These are phyloP conservation scores for Amesomyces nigricolor DNA, from an alignment of 2,329 filamentous ascomycete species.

Conservation along the genomic window DNA sequence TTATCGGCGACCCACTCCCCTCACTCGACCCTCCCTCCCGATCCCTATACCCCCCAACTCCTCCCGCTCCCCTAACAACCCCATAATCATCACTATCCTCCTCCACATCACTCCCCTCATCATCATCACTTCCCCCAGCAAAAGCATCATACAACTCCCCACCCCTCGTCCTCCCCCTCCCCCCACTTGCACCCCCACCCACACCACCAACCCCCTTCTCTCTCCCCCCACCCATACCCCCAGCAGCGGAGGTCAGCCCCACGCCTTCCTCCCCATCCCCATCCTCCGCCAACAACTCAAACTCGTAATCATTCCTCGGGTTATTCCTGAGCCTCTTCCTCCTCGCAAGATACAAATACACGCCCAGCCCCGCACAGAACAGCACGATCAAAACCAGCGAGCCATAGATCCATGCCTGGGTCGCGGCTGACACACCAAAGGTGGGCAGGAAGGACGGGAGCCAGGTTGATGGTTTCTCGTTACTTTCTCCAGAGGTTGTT, in stretches of 20 bases:
- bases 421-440: slow-evolving; percentile 80
- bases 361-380: slow-evolving; percentile 76
- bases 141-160: slow-evolving; percentile 97
- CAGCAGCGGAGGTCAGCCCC: slow-evolving; percentile 21
- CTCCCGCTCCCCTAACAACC: slow-evolving; percentile 29
- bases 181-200: slow-evolving; percentile 13
- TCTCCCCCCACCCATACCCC: slow-evolving; percentile 19
- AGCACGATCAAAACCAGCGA: slow-evolving; percentile 75
- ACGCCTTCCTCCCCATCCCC: slow-evolving; percentile 63
- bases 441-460: slow-evolving; percentile 85
- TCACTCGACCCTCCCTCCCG: slow-evolving; percentile 10
- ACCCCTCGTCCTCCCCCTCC: slow-evolving; percentile 55
- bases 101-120: slow-evolving; percentile 68
- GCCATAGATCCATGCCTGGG: slow-evolving; percentile 90
- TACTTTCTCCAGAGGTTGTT: slow-evolving; percentile 14
- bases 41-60: slow-evolving; percentile 38
- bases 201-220: slow-evolving; percentile 36
- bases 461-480: slow-evolving; percentile 46
- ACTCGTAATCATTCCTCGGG: slow-evolving; percentile 81
- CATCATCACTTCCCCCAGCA: slow-evolving; percentile 77
- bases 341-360: slow-evolving; percentile 75
- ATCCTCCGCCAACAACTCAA: slow-evolving; percentile 69
- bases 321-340: slow-evolving; percentile 69
- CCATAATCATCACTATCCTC: slow-evolving; percentile 48
- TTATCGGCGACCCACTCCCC: slow-evolving; percentile 17